These are phyloP conservation scores for Paecilomyces formosus DNA, from an alignment of 2,329 filamentous ascomycete species.

Conservation along the genomic window DNA sequence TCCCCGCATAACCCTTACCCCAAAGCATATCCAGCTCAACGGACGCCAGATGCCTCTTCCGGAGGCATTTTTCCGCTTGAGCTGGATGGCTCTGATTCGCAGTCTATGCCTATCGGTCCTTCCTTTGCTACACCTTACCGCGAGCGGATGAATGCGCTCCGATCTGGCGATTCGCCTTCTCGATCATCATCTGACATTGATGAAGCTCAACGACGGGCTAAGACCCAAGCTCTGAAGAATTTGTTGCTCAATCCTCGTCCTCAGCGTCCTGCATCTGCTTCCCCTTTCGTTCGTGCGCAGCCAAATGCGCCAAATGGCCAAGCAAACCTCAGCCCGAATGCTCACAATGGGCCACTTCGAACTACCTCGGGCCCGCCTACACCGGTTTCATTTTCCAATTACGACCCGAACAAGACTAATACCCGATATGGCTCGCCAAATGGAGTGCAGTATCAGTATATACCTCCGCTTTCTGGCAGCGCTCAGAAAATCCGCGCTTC, in stretches of 20 bases:
- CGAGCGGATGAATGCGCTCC: constrained; percentile 38
- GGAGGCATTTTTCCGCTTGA: constrained; percentile 61
- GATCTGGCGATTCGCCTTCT: constrained; percentile 27
- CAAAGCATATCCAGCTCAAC: constrained; percentile 30
- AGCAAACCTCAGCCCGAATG: constrained; percentile 9
- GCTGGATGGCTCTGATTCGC: constrained; percentile 52
- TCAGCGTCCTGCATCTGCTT: constrained; percentile 26
- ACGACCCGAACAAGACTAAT: constrained; percentile 9
- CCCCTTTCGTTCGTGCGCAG: constrained; percentile 15
- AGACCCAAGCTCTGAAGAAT: constrained; percentile 39
- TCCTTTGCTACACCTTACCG: constrained; percentile 57
- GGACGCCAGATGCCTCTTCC: constrained; percentile 39
- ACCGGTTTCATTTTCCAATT: constrained; percentile 11
- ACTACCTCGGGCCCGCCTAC: constrained; percentile 27
- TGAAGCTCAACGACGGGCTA: constrained; percentile 35
- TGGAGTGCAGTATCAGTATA: constrained; percentile 14
- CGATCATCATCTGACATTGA: constrained; percentile 18
- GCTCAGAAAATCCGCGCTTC: constrained; percentile 16
- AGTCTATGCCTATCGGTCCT: constrained; percentile 51
- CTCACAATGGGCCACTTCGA: constrained; percentile 23
- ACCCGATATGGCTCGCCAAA: constrained; percentile 5
- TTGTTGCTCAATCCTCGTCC: constrained; percentile 36
- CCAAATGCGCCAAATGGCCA: constrained; percentile 12
- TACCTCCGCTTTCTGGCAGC: constrained; percentile 13
- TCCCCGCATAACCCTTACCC: constrained; percentile 44